phyloP scores from a whole-genome alignment of 2,329 filamentous ascomycete genomes.

The Epichloe gansuensis region DNA sequence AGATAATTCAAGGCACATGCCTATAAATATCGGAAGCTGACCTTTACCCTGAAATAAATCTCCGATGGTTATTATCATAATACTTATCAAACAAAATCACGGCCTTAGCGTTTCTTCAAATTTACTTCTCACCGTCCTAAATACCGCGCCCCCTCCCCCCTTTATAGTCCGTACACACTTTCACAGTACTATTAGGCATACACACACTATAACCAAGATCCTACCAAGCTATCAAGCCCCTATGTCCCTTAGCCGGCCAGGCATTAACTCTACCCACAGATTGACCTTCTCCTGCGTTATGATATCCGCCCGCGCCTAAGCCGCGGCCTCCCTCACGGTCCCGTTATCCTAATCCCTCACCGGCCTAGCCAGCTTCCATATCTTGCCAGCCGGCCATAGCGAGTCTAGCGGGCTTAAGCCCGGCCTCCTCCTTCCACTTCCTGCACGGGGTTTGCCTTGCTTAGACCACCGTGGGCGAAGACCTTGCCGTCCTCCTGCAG shows the following conservation, averaged over 20 bases:
- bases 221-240: conserved; percentile 21
- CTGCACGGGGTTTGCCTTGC: conserved; percentile 23
- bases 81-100: no score
- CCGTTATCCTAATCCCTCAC: conserved; percentile 21
- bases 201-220: no score
- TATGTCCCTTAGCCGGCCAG: conserved; percentile 19
- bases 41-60: no score
- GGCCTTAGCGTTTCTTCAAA: no score
- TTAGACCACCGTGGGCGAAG: conserved; percentile 22
- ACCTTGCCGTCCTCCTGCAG: conserved; percentile 24
- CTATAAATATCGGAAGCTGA: no score
- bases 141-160: no score
- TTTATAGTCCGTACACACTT: no score
- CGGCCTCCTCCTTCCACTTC: conserved; percentile 23
- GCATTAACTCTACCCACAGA: conserved; percentile 26
- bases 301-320: conserved; percentile 15
- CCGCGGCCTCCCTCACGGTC: conserved; percentile 19
- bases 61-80: no score
- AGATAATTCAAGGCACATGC: no score
- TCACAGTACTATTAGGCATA: no score
- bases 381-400: conserved; percentile 22
- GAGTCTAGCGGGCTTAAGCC: conserved; percentile 22
- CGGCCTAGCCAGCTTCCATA: conserved; percentile 15
- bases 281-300: conserved; percentile 21
- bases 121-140: no score